Conservation (phyloP, 1,139 yeast genomes). For the Blastobotrys capitulatus region DNA sequence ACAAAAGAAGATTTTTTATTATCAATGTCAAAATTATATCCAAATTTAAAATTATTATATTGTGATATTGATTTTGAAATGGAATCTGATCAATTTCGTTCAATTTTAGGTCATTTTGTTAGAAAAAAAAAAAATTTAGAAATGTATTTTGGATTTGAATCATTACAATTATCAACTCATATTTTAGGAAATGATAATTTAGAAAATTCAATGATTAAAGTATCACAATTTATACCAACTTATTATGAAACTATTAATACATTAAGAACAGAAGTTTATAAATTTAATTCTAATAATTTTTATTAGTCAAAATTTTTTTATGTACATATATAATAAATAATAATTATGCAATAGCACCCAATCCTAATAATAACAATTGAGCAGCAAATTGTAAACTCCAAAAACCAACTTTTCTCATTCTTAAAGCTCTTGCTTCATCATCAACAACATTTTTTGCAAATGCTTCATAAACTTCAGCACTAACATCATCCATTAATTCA, state of each 20-base stretch:
- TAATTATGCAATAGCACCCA: conserved; percentile 51
- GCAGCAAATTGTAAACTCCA: conserved; percentile 87
- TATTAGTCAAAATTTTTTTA: background rate
- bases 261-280: background rate
- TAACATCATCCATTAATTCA: conserved; percentile 82
- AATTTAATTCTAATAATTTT: background rate
- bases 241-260: background rate
- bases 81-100: conserved; percentile 5
- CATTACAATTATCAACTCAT: background rate
- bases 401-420: conserved; percentile 82
- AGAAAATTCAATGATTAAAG: background rate
- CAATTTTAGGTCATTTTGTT: conserved; percentile 8
- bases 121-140: background rate
- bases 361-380: conserved; percentile 74
- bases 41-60: background rate
- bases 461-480: conserved; percentile 84
- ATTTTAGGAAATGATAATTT: background rate
- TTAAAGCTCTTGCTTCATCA: conserved; percentile 65
- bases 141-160: conserved; percentile 7
- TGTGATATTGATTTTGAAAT: background rate
- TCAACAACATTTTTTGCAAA: conserved; percentile 85
- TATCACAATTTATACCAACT: background rate
- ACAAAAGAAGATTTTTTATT: conserved; percentile 7
- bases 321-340: background rate
- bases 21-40: conserved; percentile 1